Percentiles rank a stretch among this genome's conserved stretches.
phyloP scores from a whole-genome alignment of 306 rosid species.

The Delonix regia region DNA sequence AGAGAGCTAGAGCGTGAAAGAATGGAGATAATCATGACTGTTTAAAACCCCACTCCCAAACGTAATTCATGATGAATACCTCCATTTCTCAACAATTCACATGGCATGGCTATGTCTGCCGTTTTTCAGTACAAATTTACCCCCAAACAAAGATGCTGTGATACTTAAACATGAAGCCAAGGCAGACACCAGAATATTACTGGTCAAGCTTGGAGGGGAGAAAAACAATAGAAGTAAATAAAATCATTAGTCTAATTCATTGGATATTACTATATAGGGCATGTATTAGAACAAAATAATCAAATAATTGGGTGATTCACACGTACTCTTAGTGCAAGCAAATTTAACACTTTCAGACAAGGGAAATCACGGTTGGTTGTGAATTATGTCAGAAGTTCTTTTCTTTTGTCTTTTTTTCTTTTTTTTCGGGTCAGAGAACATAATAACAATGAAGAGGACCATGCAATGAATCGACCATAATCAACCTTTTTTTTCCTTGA shows the following conservation, averaged over 20 bases:
- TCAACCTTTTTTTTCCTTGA: neutral
- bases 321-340: neutral
- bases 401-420: neutral
- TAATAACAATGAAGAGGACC: neutral
- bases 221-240: neutral
- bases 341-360: neutral
- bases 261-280: neutral
- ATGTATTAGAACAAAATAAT: neutral
- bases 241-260: neutral
- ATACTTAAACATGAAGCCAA: neutral
- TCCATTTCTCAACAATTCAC: neutral
- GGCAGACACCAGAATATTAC: neutral
- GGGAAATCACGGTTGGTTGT: neutral
- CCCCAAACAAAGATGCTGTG: neutral
- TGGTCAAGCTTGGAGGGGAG: neutral
- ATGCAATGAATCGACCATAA: neutral
- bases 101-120: neutral
- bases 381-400: neutral
- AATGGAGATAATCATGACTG: neutral
- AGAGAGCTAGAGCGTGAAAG: neutral
- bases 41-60: neutral
- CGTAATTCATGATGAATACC: neutral
- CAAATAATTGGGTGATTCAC: neutral
- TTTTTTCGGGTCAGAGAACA: neutral
- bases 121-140: neutral